phyloP scores from a whole-genome alignment of 371 early-diverging fungal genomes.

The Mortierella sp. region DNA sequence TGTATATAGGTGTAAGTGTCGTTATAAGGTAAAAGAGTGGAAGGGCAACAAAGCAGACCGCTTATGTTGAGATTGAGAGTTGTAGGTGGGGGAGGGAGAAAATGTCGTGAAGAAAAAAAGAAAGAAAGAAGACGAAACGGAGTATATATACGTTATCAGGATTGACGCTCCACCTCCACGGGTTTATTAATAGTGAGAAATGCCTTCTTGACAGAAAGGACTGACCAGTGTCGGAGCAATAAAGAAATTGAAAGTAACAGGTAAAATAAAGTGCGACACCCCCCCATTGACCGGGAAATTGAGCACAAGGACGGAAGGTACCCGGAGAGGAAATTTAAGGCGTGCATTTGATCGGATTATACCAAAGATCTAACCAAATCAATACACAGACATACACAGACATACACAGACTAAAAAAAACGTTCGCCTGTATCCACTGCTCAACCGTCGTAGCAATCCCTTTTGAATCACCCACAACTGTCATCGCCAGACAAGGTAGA shows the following conservation, averaged over 20 bases:
- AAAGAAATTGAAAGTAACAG: neutral
- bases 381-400: too few relatives aligned
- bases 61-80: neutral
- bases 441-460: too few relatives aligned
- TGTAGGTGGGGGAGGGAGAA: neutral
- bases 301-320: slow-evolving; percentile 2
- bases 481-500: too few relatives aligned
- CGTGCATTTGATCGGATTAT: neutral
- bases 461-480: too few relatives aligned
- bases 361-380: too few relatives aligned
- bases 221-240: neutral
- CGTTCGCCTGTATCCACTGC: too few relatives aligned
- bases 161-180: neutral
- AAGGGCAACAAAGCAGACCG: slow-evolving; percentile 11
- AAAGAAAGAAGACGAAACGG: neutral
- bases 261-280: neutral
- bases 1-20: neutral
- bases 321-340: slow-evolving; percentile 1
- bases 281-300: neutral
- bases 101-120: slow-evolving; percentile 12
- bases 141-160: neutral
- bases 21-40: slow-evolving; percentile 8
- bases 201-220: neutral
- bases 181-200: slow-evolving; percentile 1
- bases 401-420: too few relatives aligned